Conservation (phyloP, 305 asterid species). For the Fraxinus latifolia region DNA sequence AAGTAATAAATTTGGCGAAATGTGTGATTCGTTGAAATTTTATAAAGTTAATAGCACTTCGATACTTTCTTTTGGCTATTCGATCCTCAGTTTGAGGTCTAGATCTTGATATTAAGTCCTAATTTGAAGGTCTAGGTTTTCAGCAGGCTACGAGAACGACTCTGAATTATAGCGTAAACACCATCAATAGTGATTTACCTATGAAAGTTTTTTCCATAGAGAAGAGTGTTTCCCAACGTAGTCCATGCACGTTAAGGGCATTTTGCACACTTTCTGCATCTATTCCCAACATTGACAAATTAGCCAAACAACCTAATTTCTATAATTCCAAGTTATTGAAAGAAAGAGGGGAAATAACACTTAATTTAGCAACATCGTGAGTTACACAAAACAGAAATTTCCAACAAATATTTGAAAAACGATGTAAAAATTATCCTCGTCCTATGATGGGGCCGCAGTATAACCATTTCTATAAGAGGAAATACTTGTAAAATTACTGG, state of each 20-base stretch:
- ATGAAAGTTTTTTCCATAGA: too few relatives aligned
- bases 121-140: neutral
- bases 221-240: neutral
- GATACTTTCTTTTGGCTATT: neutral
- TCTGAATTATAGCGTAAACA: neutral
- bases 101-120: neutral
- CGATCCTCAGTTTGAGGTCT: neutral
- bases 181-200: neutral
- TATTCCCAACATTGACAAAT: neutral
- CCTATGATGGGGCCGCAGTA: neutral
- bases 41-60: too few relatives aligned
- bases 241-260: neutral
- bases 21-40: too few relatives aligned
- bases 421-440: neutral
- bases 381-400: neutral
- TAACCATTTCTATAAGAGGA: neutral
- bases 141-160: neutral
- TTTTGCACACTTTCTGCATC: neutral
- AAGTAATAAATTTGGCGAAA: too few relatives aligned
- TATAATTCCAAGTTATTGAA: neutral
- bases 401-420: neutral
- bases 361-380: neutral
- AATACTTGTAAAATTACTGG: neutral
- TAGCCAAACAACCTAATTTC: neutral
- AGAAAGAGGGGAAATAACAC: neutral